A percentile compares a stretch with the other conserved stretches of the same genome.
Conservation (phyloP, 108 stramenopile genomes). For the Cyclotella choctawhatcheeana region DNA sequence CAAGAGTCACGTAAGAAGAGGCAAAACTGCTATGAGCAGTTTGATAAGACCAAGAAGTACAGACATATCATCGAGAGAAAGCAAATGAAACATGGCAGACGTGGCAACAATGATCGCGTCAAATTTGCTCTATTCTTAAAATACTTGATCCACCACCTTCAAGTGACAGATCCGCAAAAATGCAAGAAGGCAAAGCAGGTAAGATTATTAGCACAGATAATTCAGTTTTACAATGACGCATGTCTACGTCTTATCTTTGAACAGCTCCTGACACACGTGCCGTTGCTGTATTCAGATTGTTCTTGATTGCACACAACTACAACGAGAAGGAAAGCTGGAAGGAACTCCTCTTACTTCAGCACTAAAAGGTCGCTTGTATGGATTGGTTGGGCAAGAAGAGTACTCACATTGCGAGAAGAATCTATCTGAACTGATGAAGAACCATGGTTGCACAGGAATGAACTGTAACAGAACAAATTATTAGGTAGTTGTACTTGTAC, state of each 20-base stretch:
- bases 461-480: no score
- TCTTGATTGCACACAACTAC: conserved; percentile 27
- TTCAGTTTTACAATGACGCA: no score
- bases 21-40: not conserved
- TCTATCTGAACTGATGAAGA: not conserved
- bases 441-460: not conserved
- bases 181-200: conserved; percentile 16
- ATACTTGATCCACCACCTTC: conserved; percentile 23
- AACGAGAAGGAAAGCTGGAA: conserved; percentile 31
- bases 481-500: no score
- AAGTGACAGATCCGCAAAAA: conserved; percentile 14
- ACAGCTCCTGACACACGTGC: no score
- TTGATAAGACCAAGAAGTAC: not conserved
- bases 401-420: not conserved
- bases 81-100: conserved; percentile 12
- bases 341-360: conserved; percentile 35
- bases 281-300: conserved; percentile 18
- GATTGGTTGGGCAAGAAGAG: conserved; percentile 19
- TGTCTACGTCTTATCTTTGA: no score
- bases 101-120: conserved; percentile 21
- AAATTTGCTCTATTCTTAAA: conserved; percentile 38
- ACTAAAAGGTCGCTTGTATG: conserved; percentile 31
- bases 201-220: no score
- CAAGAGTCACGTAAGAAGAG: not conserved
- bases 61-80: not conserved